phyloP scores from a whole-genome alignment of 148 eudicot genomes.

The Vaccinium vitisidaea region DNA sequence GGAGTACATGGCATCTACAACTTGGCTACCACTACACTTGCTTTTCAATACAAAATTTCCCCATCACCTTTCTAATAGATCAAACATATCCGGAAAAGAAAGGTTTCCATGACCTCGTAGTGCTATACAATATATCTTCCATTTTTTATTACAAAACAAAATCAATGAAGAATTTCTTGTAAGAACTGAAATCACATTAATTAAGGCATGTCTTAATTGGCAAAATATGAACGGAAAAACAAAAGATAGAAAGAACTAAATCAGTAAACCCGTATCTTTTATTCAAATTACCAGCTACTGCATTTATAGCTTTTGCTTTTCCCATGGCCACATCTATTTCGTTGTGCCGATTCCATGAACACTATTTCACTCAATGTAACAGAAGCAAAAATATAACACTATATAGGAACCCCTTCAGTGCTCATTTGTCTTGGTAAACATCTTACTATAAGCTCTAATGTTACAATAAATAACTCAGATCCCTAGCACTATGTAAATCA shows the following conservation, averaged over 20 bases:
- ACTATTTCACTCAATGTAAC: not conserved
- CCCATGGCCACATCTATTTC: constrained; percentile 3
- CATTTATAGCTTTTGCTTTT: not conserved
- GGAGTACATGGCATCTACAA: too few species aligned
- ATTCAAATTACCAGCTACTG: too few species aligned
- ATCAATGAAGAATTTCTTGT: not conserved
- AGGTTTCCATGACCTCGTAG: not conserved
- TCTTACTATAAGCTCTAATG: not conserved
- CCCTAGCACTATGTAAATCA: not conserved
- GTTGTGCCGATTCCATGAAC: not conserved
- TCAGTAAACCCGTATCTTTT: not conserved
- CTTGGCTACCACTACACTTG: too few species aligned
- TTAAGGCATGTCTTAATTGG: not conserved
- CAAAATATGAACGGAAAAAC: not conserved
- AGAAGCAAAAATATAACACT: not conserved
- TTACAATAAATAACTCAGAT: not conserved
- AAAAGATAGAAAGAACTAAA: not conserved
- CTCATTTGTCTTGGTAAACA: not conserved
- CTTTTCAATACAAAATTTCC: not conserved
- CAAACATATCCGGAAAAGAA: not conserved
- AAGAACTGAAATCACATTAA: not conserved
- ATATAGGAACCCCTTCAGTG: not conserved
- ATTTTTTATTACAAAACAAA: not conserved
- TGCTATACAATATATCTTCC: not conserved
- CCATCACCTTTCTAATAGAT: not conserved